Percentiles rank a stretch among this genome's conserved stretches.
phyloP scores from a whole-genome alignment of 2,329 filamentous ascomycete genomes.

The Aspergillus hortae region DNA sequence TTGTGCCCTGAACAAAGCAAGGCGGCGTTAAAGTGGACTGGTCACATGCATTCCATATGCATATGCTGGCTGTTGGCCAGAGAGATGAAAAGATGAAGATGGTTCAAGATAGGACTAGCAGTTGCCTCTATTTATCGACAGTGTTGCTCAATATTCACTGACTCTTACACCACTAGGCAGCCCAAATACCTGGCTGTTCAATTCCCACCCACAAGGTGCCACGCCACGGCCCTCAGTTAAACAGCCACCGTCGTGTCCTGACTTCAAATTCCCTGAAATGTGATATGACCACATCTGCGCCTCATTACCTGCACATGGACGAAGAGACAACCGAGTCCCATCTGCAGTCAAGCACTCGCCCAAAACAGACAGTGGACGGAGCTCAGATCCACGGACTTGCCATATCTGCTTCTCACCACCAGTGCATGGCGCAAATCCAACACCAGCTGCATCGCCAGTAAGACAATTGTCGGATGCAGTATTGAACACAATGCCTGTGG shows the following conservation, averaged over 20 bases:
- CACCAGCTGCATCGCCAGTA: constrained; percentile 26
- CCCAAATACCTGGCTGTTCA: constrained; percentile 46
- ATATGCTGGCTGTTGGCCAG: too few species aligned
- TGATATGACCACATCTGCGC: constrained; percentile 44
- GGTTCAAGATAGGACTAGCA: too few species aligned
- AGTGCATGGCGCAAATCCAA: constrained; percentile 37
- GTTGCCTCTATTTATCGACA: too few species aligned
- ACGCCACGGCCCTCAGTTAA: constrained; percentile 36
- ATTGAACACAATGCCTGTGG: constrained; percentile 51
- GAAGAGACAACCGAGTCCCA: constrained; percentile 11
- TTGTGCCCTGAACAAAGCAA: too few species aligned
- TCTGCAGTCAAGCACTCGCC: constrained; percentile 31
- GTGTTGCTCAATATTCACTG: too few species aligned
- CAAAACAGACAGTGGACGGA: constrained; percentile 37
- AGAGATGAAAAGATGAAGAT: too few species aligned
- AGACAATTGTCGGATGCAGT: constrained; percentile 45
- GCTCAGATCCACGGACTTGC: constrained; percentile 30
- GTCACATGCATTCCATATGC: too few species aligned
- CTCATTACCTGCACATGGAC: constrained; percentile 15
- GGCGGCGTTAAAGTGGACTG: too few species aligned
- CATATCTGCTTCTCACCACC: constrained; percentile 44
- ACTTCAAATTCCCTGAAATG: constrained; percentile 44
- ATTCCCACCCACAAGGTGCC: constrained; percentile 33
- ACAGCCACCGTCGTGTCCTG: constrained; percentile 30
- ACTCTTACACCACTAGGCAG: constrained; percentile 40